Evolutionary conservation across 306 rosid genomes (phyloP).

Genomic region (Pachyrhizus erosus): DNA sequence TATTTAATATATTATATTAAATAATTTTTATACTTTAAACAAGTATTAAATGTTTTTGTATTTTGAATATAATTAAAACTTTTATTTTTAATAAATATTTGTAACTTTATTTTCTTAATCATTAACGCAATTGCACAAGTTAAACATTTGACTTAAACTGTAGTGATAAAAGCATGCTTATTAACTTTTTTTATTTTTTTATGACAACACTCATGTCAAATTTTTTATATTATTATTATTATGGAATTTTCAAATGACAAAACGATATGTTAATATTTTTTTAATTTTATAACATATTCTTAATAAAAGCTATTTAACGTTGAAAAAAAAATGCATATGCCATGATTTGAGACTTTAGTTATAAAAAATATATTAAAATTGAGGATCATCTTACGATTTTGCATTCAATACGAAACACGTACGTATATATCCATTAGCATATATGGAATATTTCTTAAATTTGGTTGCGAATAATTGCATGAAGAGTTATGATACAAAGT

Average conservation of each 20-base stretch:
- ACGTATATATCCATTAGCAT: neutral
- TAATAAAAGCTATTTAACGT: neutral
- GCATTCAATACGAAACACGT: neutral
- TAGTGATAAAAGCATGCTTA: neutral
- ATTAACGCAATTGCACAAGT: neutral
- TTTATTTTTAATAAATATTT: neutral
- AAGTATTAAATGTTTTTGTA: neutral
- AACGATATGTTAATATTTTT: neutral
- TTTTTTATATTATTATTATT: neutral
- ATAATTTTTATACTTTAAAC: neutral
- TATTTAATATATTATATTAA: neutral
- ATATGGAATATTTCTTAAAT: neutral
- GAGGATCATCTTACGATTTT: neutral
- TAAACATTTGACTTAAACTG: neutral
- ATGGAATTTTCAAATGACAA: neutral
- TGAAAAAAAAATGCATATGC: neutral
- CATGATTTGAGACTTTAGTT: neutral
- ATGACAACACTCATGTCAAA: neutral
- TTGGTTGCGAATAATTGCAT: neutral
- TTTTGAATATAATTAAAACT: neutral
- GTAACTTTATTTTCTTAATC: neutral
- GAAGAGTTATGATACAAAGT: neutral
- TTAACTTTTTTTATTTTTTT: neutral
- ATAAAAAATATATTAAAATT: neutral
- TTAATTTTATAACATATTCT: neutral